A percentile compares a stretch with the other conserved stretches of the same genome.
Conservation (phyloP, 2,329 filamentous ascomycete species). For the Fusarium begoniae region DNA sequence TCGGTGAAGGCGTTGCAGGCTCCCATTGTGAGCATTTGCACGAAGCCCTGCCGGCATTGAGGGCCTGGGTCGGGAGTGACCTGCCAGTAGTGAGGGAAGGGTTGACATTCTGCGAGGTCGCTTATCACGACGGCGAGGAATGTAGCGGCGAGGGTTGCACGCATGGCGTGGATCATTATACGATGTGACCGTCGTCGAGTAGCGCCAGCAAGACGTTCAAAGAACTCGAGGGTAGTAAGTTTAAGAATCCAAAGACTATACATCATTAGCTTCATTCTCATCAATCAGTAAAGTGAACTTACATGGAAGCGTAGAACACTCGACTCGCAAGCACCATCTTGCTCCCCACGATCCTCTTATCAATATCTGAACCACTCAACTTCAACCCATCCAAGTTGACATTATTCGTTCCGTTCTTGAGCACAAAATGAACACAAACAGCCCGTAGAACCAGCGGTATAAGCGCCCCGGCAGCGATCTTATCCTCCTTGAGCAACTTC, state of each 20-base stretch:
- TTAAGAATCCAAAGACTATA: constrained; percentile 88
- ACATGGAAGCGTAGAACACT: constrained; percentile 88
- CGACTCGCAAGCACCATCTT: constrained; percentile 80
- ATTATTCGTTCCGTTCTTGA: constrained; percentile 93
- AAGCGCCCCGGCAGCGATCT: constrained; percentile 78
- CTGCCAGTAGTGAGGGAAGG: constrained; percentile 77
- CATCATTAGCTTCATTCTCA: constrained; percentile 12
- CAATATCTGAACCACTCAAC: constrained; percentile 51
- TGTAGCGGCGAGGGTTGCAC: constrained; percentile 75
- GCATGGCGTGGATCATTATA: constrained; percentile 72
- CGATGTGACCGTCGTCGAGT: constrained; percentile 81
- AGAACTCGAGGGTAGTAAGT: constrained; percentile 86
- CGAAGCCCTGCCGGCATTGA: constrained; percentile 82
- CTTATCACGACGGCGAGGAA: constrained; percentile 82
- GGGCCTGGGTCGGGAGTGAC: constrained; percentile 82
- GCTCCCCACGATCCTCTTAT: constrained; percentile 74
- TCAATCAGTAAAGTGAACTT: constrained; percentile 49
- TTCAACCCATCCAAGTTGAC: constrained; percentile 57
- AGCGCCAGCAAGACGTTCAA: constrained; percentile 81
- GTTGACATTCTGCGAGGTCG: constrained; percentile 82
- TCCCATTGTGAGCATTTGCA: constrained; percentile 86
- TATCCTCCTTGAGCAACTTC: constrained; percentile 85
- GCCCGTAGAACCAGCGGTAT: constrained; percentile 83
- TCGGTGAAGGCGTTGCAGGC: constrained; percentile 85
- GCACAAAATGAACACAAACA: constrained; percentile 80